A percentile compares a stretch with the other conserved stretches of the same genome.
phyloP scores from a whole-genome alignment of 257 asterid genomes.

The Solanum paucissectum region DNA sequence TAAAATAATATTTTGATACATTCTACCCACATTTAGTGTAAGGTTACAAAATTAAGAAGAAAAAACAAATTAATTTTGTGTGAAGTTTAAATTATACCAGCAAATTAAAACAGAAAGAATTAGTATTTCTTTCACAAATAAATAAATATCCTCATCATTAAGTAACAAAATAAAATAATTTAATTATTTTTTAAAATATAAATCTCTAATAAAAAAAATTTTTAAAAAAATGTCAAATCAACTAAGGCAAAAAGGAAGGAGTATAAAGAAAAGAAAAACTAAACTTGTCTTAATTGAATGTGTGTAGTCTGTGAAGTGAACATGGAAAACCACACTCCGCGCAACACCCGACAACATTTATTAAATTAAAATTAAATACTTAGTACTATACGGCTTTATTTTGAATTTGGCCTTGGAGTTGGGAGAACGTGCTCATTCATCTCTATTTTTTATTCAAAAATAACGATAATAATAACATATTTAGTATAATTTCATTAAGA shows the following conservation, averaged over 20 bases:
- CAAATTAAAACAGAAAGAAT: neutral
- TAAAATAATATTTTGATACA: too few relatives aligned
- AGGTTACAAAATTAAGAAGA: too few relatives aligned
- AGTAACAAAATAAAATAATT: neutral
- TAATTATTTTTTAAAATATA: neutral
- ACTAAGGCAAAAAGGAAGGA: neutral
- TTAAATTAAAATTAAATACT: neutral
- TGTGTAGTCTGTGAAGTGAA: neutral
- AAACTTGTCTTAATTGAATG: neutral
- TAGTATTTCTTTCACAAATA: neutral
- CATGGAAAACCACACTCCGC: neutral
- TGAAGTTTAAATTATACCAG: neutral
- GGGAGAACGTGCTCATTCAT: neutral
- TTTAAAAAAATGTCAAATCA: neutral
- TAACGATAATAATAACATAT: too few relatives aligned
- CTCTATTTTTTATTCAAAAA: neutral
- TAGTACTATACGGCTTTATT: neutral
- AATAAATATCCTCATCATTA: neutral
- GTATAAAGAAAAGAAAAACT: neutral
- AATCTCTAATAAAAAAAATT: neutral
- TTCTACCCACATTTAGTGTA: too few relatives aligned
- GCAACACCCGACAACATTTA: neutral
- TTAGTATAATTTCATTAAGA: too few relatives aligned
- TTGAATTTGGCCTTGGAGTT: neutral
- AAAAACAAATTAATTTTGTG: too few relatives aligned